Conservation (phyloP, 1,139 yeast species). For the Geotrichum carabidarum region DNA sequence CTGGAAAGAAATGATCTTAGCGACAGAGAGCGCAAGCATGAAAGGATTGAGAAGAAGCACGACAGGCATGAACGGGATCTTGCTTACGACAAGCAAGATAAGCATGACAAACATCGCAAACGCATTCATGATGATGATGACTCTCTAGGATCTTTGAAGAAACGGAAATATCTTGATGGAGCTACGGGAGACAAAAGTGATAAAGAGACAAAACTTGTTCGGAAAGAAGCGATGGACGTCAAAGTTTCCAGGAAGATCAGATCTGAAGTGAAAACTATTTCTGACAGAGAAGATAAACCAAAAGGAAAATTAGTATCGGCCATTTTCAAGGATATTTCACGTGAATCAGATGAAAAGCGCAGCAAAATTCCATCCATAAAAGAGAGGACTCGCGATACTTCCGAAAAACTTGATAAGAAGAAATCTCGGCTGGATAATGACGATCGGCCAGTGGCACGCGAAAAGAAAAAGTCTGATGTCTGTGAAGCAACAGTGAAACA, state of each 20-base stretch:
- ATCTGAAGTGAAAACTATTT: neutral
- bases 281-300: constrained; percentile 4
- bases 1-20: constrained; percentile 2
- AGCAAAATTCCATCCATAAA: neutral
- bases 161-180: neutral
- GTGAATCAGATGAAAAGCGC: constrained; percentile 1
- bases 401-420: constrained; percentile 1
- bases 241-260: neutral
- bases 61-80: neutral
- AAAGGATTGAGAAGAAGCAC: neutral
- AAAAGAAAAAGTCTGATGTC: neutral
- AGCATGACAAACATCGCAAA: constrained; percentile 2
- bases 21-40: neutral
- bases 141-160: neutral
- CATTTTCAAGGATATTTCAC: constrained; percentile 11
- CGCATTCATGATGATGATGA: neutral
- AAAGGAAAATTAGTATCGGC: constrained; percentile 15
- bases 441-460: neutral
- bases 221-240: neutral
- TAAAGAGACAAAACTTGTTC: neutral
- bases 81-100: neutral
- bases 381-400: neutral
- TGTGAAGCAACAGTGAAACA: neutral
- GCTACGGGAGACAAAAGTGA: neutral
- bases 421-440: constrained; percentile 3